Evolutionary conservation across 2,329 filamentous ascomycete genomes (phyloP), one percentile per base, ranked within the genome.

Genomic region (Cladosporium sp.): DNA sequence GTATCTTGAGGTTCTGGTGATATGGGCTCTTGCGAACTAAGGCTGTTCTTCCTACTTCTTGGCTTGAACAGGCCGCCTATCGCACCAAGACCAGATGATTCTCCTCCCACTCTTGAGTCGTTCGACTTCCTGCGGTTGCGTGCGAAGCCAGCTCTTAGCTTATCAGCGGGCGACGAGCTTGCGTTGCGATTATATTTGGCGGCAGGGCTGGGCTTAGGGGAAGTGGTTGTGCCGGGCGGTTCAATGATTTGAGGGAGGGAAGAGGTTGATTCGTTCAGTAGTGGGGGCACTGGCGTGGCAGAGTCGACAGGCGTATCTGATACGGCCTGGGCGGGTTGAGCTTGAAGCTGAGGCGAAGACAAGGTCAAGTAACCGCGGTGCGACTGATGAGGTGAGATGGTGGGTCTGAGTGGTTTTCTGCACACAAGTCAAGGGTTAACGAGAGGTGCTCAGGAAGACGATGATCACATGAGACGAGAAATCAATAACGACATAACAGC

Each of bases 81-180:
- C 12, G 70, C 61, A 52, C 67, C 39, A n/a, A 27, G 39, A 30
- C n/a, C 65, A 36, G 69, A 70, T 49, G 71, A 57, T 43, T 49
- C 32, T 38, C 33, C 40, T 38, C 25, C 27, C 15, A 33, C 35
- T 48, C 45, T 22, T n/a, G 53, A 46, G 9, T 75, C 22, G 18
- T 18, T 25, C 6, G 67, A 61, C 62, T 76, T 81, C 61, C 78
- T 82, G 38, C 76, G 72, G 33, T 57, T 50, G 36, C 61, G 67
- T 52, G 72, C 79, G 61, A 93, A 88, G 11, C 84, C 85, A 62
- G 84, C 83, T 65, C 80, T 85, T 54, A 92, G 73, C 62, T 83
- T 87, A 61, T 82, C 80, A 45, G 79, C 82, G 9, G 86, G 85
- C 8, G 88, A 91, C 16, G 79, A 75, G 19, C 82, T 48, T 22